Evolutionary conservation across 805 yeast genomes (phyloP).

Genomic region (Komagataella pseudopastoris): DNA sequence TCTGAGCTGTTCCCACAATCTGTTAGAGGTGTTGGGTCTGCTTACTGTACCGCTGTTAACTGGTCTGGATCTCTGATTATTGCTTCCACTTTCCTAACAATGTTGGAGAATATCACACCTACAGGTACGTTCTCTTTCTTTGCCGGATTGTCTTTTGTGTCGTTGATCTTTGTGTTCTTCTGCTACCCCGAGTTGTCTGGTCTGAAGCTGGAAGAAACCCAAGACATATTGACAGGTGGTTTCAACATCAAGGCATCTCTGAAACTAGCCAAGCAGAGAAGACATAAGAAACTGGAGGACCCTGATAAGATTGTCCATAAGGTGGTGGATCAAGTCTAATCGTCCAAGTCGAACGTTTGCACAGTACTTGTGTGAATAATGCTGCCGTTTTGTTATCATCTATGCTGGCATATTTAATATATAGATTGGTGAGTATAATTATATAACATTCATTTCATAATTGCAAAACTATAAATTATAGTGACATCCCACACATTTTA

Average conservation of each 20-base stretch:
- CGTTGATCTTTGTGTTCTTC: slow-evolving; percentile 66
- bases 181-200: slow-evolving; percentile 90
- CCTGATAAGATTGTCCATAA: slow-evolving; percentile 1
- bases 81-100: slow-evolving; percentile 85
- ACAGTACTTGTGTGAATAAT: background rate
- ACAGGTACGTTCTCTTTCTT: slow-evolving; percentile 89
- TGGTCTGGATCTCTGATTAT: slow-evolving; percentile 93
- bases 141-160: slow-evolving; percentile 65
- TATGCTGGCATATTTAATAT: background rate
- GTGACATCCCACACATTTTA: background rate
- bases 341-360: background rate
- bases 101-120: slow-evolving; percentile 88
- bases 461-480: background rate
- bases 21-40: slow-evolving; percentile 86
- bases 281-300: slow-evolving; percentile 1
- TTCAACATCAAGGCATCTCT: slow-evolving; percentile 66
- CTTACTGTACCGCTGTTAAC: slow-evolving; percentile 83
- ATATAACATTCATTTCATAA: background rate
- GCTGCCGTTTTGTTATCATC: background rate
- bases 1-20: slow-evolving; percentile 89
- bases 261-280: slow-evolving; percentile 34
- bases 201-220: slow-evolving; percentile 84
- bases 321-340: background rate
- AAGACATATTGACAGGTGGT: slow-evolving; percentile 67
- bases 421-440: background rate